A percentile compares a stretch with the other conserved stretches of the same genome.
Evolutionary conservation across 1,284 basidiomycete species (phyloP).

Genomic region (Tilletia setariae): DNA sequence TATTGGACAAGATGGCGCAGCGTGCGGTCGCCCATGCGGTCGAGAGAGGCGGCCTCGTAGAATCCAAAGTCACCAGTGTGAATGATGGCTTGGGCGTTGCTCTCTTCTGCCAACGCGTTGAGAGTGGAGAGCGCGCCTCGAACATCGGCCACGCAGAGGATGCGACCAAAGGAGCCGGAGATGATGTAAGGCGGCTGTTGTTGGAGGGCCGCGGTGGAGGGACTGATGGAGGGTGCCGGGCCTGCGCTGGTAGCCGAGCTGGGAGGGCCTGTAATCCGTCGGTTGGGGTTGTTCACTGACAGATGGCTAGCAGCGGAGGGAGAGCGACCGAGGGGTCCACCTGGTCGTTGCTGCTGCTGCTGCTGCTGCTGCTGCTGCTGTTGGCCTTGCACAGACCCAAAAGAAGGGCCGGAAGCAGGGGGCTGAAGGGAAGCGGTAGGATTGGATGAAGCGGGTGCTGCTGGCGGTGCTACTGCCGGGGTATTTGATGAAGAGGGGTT

Average conservation of each 20-base stretch:
- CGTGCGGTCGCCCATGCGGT: constrained; percentile 81
- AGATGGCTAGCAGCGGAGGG: constrained; percentile 4
- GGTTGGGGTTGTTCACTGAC: neutral
- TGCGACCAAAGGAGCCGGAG: constrained; percentile 63
- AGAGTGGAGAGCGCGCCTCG: constrained; percentile 67
- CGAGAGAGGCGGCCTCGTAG: constrained; percentile 79
- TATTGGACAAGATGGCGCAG: constrained; percentile 95
- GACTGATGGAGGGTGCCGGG: neutral
- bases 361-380: neutral
- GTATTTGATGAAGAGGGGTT: neutral
- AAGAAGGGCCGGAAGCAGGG: neutral
- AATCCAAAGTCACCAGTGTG: constrained; percentile 99
- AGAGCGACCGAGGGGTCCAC: neutral
- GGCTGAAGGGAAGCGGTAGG: neutral
- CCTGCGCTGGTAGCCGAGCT: constrained; percentile 8
- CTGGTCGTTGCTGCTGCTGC: neutral
- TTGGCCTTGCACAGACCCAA: neutral
- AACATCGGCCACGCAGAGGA: constrained; percentile 95
- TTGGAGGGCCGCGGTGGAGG: constrained; percentile 10
- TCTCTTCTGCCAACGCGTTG: constrained; percentile 86
- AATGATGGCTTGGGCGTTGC: constrained; percentile 75
- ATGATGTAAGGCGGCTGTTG: constrained; percentile 33
- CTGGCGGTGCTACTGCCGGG: neutral
- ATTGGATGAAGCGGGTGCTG: neutral
- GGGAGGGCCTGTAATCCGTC: constrained; percentile 2